These are phyloP conservation scores for Leccinum uliginosum DNA, from an alignment of 768 basidiomycete species.

Conservation along the genomic window DNA sequence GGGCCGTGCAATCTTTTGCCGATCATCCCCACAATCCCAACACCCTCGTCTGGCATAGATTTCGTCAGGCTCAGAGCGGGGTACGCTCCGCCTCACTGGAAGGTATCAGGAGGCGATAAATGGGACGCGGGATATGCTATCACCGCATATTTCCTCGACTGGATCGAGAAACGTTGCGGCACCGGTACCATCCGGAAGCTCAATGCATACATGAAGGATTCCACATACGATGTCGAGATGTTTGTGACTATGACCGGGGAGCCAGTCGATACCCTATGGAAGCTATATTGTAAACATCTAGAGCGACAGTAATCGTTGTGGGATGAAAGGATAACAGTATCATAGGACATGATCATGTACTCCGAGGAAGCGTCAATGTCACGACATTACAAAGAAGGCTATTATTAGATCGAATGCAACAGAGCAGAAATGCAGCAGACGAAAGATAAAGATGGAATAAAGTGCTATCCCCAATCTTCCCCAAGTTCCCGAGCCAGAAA, in stretches of 20 bases:
- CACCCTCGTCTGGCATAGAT: conserved; percentile 38
- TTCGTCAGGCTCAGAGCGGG: conserved; percentile 63
- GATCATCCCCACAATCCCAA: neutral
- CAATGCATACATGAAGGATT: conserved; percentile 49
- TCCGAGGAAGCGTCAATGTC: conserved; percentile 4
- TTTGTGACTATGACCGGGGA: conserved; percentile 53
- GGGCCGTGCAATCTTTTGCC: conserved; percentile 8
- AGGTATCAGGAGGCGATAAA: conserved; percentile 36
- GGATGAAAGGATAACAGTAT: neutral
- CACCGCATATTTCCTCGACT: conserved; percentile 73
- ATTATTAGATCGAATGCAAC: conserved; percentile 20
- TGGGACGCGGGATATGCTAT: conserved; percentile 79
- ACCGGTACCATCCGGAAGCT: conserved; percentile 52
- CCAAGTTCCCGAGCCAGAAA: conserved; percentile 78
- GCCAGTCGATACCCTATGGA: conserved; percentile 55
- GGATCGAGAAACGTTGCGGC: conserved; percentile 53
- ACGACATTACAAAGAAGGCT: conserved; percentile 17
- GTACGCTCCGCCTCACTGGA: conserved; percentile 70
- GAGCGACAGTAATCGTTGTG: conserved; percentile 6
- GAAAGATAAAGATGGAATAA: neutral
- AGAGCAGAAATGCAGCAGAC: conserved; percentile 1
- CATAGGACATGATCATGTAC: neutral
- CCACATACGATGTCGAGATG: conserved; percentile 45
- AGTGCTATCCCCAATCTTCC: conserved; percentile 67
- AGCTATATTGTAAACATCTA: conserved; percentile 44